Evolutionary conservation across 2,329 filamentous ascomycete genomes (phyloP).

Genomic region (Aspergillus pseudoviridinutans): DNA sequence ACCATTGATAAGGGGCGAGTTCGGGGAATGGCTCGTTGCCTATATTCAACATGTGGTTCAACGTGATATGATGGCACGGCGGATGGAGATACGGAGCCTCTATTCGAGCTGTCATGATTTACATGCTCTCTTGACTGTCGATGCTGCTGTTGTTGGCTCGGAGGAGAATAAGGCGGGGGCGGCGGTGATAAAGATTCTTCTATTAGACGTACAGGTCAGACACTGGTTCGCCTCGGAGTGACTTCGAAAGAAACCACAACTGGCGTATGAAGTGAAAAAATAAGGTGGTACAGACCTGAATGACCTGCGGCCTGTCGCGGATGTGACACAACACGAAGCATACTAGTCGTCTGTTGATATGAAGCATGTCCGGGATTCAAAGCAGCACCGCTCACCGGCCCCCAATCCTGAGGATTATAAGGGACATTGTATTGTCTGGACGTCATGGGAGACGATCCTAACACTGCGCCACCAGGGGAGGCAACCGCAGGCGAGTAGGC

Average conservation of each 20-base stretch:
- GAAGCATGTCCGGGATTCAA: conserved; percentile 21
- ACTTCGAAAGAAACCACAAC: not conserved
- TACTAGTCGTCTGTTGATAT: conserved; percentile 26
- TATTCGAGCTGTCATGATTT: conserved; percentile 8
- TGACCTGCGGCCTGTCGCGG: conserved; percentile 24
- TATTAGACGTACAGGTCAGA: conserved; percentile 12
- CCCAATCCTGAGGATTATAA: conserved; percentile 50
- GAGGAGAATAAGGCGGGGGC: conserved; percentile 39
- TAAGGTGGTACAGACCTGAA: conserved; percentile 26
- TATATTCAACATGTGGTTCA: conserved; percentile 21
- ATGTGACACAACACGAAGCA: conserved; percentile 25
- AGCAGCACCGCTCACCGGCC: conserved; percentile 31
- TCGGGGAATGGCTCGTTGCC: conserved; percentile 22
- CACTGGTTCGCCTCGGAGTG: not conserved
- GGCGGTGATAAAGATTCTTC: conserved; percentile 31
- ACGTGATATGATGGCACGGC: conserved; percentile 14
- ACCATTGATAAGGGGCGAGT: conserved; percentile 33
- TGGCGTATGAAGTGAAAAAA: not conserved
- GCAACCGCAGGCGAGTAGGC: conserved; percentile 34
- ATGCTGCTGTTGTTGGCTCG: conserved; percentile 22
- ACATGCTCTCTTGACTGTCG: conserved; percentile 13
- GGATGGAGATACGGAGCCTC: conserved; percentile 16
- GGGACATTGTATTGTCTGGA: conserved; percentile 43
- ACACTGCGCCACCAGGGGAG: conserved; percentile 34
- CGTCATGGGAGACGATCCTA: conserved; percentile 42